These are phyloP conservation scores for Emergomyces africanus DNA, from an alignment of 2,329 filamentous ascomycete genomes.

Conservation along the genomic window DNA sequence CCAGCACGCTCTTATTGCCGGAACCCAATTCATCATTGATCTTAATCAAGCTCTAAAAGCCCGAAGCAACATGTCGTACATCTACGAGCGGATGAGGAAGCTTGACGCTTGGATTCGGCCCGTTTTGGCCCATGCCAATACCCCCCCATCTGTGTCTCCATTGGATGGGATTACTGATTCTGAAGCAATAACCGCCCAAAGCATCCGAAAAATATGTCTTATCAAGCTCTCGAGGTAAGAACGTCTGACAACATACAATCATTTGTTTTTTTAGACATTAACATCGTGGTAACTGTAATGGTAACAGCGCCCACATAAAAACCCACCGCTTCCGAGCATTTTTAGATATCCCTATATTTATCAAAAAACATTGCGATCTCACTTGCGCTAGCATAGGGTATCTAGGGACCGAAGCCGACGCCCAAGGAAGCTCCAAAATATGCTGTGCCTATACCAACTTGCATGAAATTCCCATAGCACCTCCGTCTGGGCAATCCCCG, in stretches of 20 bases:
- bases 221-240: slow-evolving; percentile 33
- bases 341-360: slow-evolving; percentile 33
- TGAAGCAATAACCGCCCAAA: slow-evolving; percentile 27
- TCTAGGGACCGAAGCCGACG: slow-evolving; percentile 4
- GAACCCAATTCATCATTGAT: slow-evolving; percentile 30
- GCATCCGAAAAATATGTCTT: slow-evolving; percentile 29
- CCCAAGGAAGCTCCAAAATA: slow-evolving; percentile 17
- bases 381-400: slow-evolving; percentile 10
- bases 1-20: slow-evolving; percentile 30
- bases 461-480: slow-evolving; percentile 17
- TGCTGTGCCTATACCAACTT: slow-evolving; percentile 23
- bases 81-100: slow-evolving; percentile 31
- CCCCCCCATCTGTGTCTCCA: slow-evolving; percentile 14
- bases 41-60: slow-evolving; percentile 27
- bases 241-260: not conserved
- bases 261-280: not conserved
- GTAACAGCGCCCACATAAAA: slow-evolving; percentile 32
- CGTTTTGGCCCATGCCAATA: slow-evolving; percentile 22
- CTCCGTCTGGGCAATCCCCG: slow-evolving; percentile 21
- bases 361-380: slow-evolving; percentile 34
- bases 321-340: slow-evolving; percentile 35
- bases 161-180: slow-evolving; percentile 15
- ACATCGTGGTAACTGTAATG: not conserved
- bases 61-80: slow-evolving; percentile 23
- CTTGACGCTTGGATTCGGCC: slow-evolving; percentile 29